phyloP scores from a whole-genome alignment of 2,329 filamentous ascomycete species.

The Parastagonospora nodorum region DNA sequence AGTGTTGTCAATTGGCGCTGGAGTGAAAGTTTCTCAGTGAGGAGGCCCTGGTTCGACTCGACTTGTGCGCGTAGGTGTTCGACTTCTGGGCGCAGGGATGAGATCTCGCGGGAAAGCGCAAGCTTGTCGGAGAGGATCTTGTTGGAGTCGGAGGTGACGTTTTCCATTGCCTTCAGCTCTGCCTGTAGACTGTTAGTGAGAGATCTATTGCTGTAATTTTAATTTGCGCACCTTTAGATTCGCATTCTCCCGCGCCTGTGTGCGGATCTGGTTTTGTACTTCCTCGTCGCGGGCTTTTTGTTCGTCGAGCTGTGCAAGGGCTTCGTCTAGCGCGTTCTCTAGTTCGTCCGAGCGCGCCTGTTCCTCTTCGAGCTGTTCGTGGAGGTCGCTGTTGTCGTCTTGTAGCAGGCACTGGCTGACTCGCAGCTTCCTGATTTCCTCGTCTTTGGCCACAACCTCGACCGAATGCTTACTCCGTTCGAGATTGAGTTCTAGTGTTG shows the following conservation, averaged over 20 bases:
- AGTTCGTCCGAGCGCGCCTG: constrained; percentile 65
- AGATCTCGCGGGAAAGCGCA: constrained; percentile 64
- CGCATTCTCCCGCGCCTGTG: constrained; percentile 60
- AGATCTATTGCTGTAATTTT: constrained; percentile 48
- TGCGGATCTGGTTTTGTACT: constrained; percentile 57
- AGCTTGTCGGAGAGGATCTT: constrained; percentile 71
- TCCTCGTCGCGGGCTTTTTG: constrained; percentile 52
- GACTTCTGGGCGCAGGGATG: constrained; percentile 63
- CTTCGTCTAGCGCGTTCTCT: constrained; percentile 56
- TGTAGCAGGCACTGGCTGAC: constrained; percentile 69
- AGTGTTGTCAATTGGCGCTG: constrained; percentile 77
- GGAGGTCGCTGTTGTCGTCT: constrained; percentile 73
- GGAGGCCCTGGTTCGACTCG: constrained; percentile 66
- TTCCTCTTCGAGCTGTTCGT: constrained; percentile 64
- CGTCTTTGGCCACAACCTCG: constrained; percentile 72
- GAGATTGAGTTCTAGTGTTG: constrained; percentile 71
- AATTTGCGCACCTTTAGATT: constrained; percentile 60
- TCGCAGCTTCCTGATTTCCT: constrained; percentile 72
- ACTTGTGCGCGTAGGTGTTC: constrained; percentile 66
- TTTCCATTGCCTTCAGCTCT: constrained; percentile 72
- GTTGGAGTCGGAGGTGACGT: constrained; percentile 69
- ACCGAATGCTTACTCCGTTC: constrained; percentile 67
- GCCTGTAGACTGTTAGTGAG: constrained; percentile 55
- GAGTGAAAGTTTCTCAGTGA: constrained; percentile 79
- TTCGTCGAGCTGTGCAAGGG: constrained; percentile 54